phyloP scores from a whole-genome alignment of 352 stramenopile genomes.

The Pythium angustatum region DNA sequence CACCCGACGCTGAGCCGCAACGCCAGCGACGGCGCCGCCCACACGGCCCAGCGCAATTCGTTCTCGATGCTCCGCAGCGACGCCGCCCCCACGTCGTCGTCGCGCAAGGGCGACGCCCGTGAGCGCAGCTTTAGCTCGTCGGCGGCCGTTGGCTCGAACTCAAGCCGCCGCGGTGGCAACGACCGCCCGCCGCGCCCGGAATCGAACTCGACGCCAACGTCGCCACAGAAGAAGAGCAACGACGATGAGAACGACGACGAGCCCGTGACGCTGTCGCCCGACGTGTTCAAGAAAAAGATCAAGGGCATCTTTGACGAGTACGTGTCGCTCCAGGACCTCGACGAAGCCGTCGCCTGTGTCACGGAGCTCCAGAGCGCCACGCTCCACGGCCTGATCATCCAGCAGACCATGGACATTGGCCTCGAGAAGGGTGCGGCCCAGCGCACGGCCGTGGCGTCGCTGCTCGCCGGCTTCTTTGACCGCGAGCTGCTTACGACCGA shows the following conservation, averaged over 20 bases:
- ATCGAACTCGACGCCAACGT: conserved; percentile 39
- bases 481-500: conserved; percentile 48
- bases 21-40: conserved; percentile 26
- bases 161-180: conserved; percentile 4
- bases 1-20: conserved; percentile 36
- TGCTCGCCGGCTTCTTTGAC: conserved; percentile 57
- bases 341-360: conserved; percentile 66
- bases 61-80: conserved; percentile 42
- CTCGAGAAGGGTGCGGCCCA: conserved; percentile 74
- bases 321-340: conserved; percentile 81
- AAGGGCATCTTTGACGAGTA: conserved; percentile 86
- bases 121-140: conserved; percentile 38
- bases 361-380: conserved; percentile 52
- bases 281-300: conserved; percentile 82
- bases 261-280: conserved; percentile 37
- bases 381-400: conserved; percentile 52
- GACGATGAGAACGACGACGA: conserved; percentile 26
- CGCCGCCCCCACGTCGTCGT: conserved; percentile 1
- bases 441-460: conserved; percentile 48
- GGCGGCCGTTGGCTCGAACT: not conserved
- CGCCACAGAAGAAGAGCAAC: conserved; percentile 30
- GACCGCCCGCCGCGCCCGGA: conserved; percentile 17
- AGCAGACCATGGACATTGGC: conserved; percentile 61
- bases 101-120: conserved; percentile 41
- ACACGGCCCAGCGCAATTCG: conserved; percentile 31